Conservation (phyloP, 768 basidiomycete species). For the Hericium alpestre region DNA sequence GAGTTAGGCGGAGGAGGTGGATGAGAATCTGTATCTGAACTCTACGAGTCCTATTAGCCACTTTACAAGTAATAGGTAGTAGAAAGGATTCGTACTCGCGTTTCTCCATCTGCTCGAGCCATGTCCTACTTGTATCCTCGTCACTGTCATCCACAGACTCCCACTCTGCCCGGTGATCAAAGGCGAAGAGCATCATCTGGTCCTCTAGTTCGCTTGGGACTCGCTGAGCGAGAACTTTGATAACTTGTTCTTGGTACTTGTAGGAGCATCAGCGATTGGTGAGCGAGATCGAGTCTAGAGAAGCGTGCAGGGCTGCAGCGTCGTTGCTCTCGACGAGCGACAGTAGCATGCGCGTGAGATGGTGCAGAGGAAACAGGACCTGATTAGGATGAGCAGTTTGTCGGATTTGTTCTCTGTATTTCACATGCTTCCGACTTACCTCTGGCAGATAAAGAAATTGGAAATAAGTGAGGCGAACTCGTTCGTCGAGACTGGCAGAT, state of each 20-base stretch:
- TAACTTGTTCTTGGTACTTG: conserved; percentile 43
- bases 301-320: conserved; percentile 49
- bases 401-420: background rate
- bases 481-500: background rate
- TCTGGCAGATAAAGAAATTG: background rate
- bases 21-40: too few relatives aligned
- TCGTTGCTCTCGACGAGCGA: too few relatives aligned
- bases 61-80: too few relatives aligned
- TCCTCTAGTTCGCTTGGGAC: conserved; percentile 20
- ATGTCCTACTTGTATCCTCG: too few relatives aligned
- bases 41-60: too few relatives aligned
- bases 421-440: background rate
- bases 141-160: too few relatives aligned
- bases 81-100: too few relatives aligned
- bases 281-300: conserved; percentile 54
- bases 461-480: background rate
- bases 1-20: too few relatives aligned
- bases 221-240: conserved; percentile 3
- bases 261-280: conserved; percentile 73
- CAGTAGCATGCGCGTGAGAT: conserved; percentile 45
- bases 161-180: too few relatives aligned
- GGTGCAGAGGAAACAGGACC: conserved; percentile 61
- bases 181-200: too few relatives aligned
- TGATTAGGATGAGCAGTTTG: conserved; percentile 17
- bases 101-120: too few relatives aligned